Evolutionary conservation across 129 eudicot species (phyloP), one percentile per base, ranked within the genome.

Genomic region (Pittosporum tobira): DNA sequence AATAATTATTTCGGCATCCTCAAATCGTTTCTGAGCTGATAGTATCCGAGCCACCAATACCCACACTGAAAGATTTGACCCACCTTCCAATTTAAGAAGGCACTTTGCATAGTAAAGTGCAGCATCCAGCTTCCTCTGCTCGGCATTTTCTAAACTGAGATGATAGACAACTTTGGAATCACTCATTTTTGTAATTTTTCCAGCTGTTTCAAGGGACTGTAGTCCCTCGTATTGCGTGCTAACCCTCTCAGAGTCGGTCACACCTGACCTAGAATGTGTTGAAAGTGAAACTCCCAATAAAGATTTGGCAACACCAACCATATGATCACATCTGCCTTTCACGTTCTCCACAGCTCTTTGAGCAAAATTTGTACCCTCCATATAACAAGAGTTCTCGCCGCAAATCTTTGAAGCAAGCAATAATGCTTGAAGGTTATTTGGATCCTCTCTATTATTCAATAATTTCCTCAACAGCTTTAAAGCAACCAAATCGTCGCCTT

Each of bases 81-180:
- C 94, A 5, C 83, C 82, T 71, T 90, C 95, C 76, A 91, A 55
- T 68, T 55, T 67, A 60, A 91, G 55, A 46, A 74, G 69, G 51
- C 37, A 53, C 30, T 72, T 83, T 14, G 85, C 94, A 68, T 78
- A 75, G 23, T 69, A 48, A 55, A 91, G 83, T 47, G 99, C 94
- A 55, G 61, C 63, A 62, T 81, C 88, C 76, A 87, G 49, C 44
- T 83, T 91, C 78, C 99, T 81, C 78, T 83, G 94, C 53, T 75
- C 85, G 8, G 94, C 99, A 64, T 78, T 65, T 63, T 86, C 86
- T 38, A 91, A 76, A 56, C 89, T 72, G 9, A 87, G 76, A 51
- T 72, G 77, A 59, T 83, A 83, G 49, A 83, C 45, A 30, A 81
- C 54, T 15, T 61, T 68, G 21, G 85, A 63, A 57, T 87, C 81